phyloP scores from a whole-genome alignment of 768 basidiomycete genomes.

The Guyanaporus albipodus region DNA sequence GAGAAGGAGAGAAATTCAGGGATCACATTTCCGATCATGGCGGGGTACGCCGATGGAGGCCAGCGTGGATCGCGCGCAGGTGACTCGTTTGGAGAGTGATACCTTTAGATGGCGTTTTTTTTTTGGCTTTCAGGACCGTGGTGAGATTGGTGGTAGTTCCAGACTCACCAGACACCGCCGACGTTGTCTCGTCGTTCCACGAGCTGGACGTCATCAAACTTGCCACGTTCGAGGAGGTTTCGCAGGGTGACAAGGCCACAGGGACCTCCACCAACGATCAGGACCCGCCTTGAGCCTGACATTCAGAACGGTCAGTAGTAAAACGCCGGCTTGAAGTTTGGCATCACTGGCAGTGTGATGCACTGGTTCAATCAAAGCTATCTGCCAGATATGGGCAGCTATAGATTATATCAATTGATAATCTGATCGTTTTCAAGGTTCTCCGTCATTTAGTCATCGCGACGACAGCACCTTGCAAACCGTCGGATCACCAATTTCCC shows the following conservation, averaged over 20 bases:
- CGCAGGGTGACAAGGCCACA: constrained; percentile 46
- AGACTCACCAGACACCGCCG: constrained; percentile 48
- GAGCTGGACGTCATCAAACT: constrained; percentile 41
- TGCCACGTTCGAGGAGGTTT: constrained; percentile 41
- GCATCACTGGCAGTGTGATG: no score
- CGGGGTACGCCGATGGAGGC: constrained; percentile 47
- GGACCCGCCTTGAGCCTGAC: constrained; percentile 19
- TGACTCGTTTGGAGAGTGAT: constrained; percentile 4
- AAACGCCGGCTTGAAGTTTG: constrained; percentile 10
- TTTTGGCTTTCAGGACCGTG: no score
- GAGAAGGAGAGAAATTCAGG: constrained; percentile 38
- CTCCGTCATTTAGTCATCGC: no score
- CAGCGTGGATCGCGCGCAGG: constrained; percentile 22
- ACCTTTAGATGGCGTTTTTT: constrained; percentile 5
- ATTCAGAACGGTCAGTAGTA: no score
- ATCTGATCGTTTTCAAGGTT: no score
- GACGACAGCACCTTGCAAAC: no score
- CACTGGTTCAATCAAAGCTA: no score
- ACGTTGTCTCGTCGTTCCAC: constrained; percentile 44
- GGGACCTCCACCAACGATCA: constrained; percentile 47
- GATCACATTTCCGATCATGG: constrained; percentile 48
- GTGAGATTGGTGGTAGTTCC: background rate
- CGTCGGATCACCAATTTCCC: no score
- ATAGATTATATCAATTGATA: no score
- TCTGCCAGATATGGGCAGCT: no score